Evolutionary conservation across 768 basidiomycete species (phyloP).

Genomic region (Xerocomus spinulosus): DNA sequence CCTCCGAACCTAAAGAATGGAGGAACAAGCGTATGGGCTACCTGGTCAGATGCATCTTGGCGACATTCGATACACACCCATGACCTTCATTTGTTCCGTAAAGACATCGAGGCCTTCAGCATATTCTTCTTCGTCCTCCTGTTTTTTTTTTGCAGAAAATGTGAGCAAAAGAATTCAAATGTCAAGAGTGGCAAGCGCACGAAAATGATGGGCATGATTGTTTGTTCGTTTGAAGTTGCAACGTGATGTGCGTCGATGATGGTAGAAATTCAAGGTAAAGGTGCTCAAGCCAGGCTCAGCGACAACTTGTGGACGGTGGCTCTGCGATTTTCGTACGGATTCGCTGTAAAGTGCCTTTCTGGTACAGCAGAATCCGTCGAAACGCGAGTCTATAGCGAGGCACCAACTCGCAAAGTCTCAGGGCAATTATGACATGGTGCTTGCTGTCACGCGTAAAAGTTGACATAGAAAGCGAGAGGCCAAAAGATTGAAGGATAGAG

Average conservation of each 20-base stretch:
- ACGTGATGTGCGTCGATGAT: slow-evolving; percentile 6
- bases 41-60: not conserved
- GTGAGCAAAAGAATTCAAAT: slow-evolving; percentile 3
- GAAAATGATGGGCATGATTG: slow-evolving; percentile 16
- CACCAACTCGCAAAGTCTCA: slow-evolving; percentile 26
- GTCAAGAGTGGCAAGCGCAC: slow-evolving; percentile 12
- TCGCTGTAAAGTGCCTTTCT: slow-evolving; percentile 4
- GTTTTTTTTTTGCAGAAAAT: not conserved
- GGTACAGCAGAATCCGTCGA: slow-evolving; percentile 3
- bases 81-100: not conserved
- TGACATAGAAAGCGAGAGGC: slow-evolving; percentile 16
- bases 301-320: not conserved
- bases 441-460: slow-evolving; percentile 26
- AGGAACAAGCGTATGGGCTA: not conserved
- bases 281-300: not conserved
- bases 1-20: slow-evolving; percentile 6
- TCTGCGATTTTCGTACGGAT: not conserved
- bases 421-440: slow-evolving; percentile 15
- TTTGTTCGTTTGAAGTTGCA: slow-evolving; percentile 5
- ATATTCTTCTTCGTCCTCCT: slow-evolving; percentile 26
- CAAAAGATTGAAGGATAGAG: slow-evolving; percentile 9
- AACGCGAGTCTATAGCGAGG: slow-evolving; percentile 13
- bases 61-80: slow-evolving; percentile 16
- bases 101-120: slow-evolving; percentile 15
- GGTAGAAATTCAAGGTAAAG: slow-evolving; percentile 3